phyloP scores from a whole-genome alignment of 2,329 filamentous ascomycete genomes.

The Elsinoe australis region DNA sequence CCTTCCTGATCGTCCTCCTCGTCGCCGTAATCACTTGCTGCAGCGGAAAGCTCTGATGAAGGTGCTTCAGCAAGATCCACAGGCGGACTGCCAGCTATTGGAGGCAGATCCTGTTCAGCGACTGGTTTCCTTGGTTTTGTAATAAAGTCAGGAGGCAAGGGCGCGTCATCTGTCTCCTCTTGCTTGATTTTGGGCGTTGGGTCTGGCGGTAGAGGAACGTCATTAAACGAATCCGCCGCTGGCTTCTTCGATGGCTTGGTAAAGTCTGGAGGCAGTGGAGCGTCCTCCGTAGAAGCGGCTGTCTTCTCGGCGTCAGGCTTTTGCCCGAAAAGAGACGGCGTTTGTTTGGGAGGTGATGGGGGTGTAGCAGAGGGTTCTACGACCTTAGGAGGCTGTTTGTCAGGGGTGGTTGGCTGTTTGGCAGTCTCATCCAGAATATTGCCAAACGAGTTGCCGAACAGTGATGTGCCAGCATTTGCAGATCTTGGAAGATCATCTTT shows the following conservation, averaged over 20 bases:
- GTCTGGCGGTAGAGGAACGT: conserved; percentile 21
- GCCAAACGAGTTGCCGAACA: conserved; percentile 30
- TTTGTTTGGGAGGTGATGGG: conserved; percentile 23
- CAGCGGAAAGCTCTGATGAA: conserved; percentile 25
- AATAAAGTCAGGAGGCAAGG: conserved; percentile 34
- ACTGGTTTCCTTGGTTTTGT: conserved; percentile 25
- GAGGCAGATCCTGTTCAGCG: conserved; percentile 30
- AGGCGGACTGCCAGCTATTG: conserved; percentile 43
- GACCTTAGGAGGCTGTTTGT: conserved; percentile 35
- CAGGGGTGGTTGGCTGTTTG: conserved; percentile 29
- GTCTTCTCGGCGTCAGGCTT: conserved; percentile 23
- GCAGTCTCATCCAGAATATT: conserved; percentile 28
- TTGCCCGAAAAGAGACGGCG: conserved; percentile 36
- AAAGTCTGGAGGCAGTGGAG: conserved; percentile 38
- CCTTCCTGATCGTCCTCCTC: conserved; percentile 32
- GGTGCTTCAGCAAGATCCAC: conserved; percentile 32
- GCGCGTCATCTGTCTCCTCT: conserved; percentile 22
- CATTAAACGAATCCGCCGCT: conserved; percentile 17
- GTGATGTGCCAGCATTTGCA: conserved; percentile 24
- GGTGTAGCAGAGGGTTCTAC: conserved; percentile 34
- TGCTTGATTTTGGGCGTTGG: conserved; percentile 25
- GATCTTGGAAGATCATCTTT: conserved; percentile 53
- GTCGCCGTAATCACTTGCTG: conserved; percentile 25
- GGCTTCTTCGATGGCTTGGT: conserved; percentile 24
- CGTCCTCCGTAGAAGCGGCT: conserved; percentile 27